Conservation (phyloP, 2,329 filamentous ascomycete species). For the Eutypella sp. region DNA sequence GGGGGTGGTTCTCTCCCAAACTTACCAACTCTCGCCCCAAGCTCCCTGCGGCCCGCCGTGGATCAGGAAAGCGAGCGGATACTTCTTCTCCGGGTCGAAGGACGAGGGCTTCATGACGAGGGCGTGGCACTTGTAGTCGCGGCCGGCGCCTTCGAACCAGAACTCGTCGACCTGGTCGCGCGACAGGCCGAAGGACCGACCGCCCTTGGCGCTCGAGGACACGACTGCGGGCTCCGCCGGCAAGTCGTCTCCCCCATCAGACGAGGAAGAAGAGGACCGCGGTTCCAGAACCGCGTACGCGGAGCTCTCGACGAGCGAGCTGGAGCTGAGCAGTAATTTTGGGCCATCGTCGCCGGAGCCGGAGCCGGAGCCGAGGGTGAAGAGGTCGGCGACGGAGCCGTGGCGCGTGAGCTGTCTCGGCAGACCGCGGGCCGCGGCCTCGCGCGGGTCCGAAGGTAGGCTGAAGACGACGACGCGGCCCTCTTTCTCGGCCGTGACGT, state of each 20-base stretch:
- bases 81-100: slow-evolving; percentile 67
- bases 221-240: slow-evolving; percentile 37
- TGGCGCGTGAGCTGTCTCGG: slow-evolving; percentile 47
- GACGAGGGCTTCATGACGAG: slow-evolving; percentile 61
- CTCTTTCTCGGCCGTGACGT: slow-evolving; percentile 68
- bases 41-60: slow-evolving; percentile 79
- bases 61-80: slow-evolving; percentile 73
- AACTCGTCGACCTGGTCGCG: slow-evolving; percentile 61
- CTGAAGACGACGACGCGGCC: slow-evolving; percentile 60
- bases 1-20: slow-evolving; percentile 37
- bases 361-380: slow-evolving; percentile 33
- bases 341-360: slow-evolving; percentile 27
- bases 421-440: slow-evolving; percentile 38
- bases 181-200: slow-evolving; percentile 62
- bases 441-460: slow-evolving; percentile 49
- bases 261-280: background rate
- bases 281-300: slow-evolving; percentile 58
- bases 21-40: slow-evolving; percentile 63
- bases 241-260: slow-evolving; percentile 10
- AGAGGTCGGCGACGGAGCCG: slow-evolving; percentile 51
- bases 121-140: slow-evolving; percentile 61
- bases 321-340: slow-evolving; percentile 60
- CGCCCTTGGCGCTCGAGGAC: slow-evolving; percentile 62
- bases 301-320: slow-evolving; percentile 67
- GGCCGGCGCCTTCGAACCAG: slow-evolving; percentile 61